Conservation (phyloP, 2,329 filamentous ascomycete genomes). For the Chaetothyriales sp. region DNA sequence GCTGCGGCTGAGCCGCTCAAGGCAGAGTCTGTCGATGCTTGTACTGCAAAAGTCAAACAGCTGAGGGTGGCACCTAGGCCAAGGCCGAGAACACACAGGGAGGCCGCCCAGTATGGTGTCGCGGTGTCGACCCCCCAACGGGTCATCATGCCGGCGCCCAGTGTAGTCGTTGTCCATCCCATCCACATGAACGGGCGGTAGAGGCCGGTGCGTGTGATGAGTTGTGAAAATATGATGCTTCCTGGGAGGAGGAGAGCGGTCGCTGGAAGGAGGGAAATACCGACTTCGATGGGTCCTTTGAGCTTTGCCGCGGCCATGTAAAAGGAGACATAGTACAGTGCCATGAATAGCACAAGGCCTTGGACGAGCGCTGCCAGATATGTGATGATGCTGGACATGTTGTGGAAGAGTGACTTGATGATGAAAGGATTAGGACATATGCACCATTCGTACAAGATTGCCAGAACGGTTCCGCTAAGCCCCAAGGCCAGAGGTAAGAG, state of each 20-base stretch:
- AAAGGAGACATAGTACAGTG: constrained; percentile 29
- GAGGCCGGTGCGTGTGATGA: constrained; percentile 22
- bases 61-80: constrained; percentile 30
- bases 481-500: constrained; percentile 27
- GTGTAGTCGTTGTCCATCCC: constrained; percentile 27
- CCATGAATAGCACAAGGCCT: constrained; percentile 30
- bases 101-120: constrained; percentile 23
- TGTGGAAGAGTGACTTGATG: constrained; percentile 24
- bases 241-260: constrained; percentile 19
- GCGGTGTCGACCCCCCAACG: constrained; percentile 22
- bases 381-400: constrained; percentile 22
- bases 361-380: constrained; percentile 29
- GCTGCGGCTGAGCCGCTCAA: constrained; percentile 22
- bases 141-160: constrained; percentile 26
- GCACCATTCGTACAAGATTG: constrained; percentile 24
- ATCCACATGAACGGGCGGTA: constrained; percentile 29
- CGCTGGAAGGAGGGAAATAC: constrained; percentile 26
- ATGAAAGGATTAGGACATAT: constrained; percentile 25
- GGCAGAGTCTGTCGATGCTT: constrained; percentile 23
- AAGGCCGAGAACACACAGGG: constrained; percentile 26
- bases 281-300: constrained; percentile 22
- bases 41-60: constrained; percentile 26
- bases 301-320: constrained; percentile 26
- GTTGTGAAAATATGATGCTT: constrained; percentile 20
- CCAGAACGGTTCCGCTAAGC: constrained; percentile 17